These are phyloP conservation scores for Albugo candida DNA, from an alignment of 352 stramenopile genomes.

Conservation along the genomic window DNA sequence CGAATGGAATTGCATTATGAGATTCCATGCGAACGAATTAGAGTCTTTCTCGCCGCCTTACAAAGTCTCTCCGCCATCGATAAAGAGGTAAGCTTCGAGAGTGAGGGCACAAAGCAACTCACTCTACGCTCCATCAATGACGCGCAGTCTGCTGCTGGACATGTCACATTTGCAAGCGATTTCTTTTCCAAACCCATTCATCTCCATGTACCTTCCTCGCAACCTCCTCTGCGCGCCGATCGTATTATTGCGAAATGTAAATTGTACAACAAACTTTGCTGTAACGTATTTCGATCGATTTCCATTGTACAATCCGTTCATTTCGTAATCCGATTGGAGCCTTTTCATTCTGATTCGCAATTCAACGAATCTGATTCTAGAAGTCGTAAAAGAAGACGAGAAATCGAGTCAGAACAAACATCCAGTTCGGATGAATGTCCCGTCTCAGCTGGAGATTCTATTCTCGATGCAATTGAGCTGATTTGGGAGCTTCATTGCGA, in stretches of 20 bases:
- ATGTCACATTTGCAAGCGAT: slow-evolving; percentile 34
- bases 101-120: slow-evolving; percentile 23
- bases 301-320: slow-evolving; percentile 66
- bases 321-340: slow-evolving; percentile 19
- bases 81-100: slow-evolving; percentile 63
- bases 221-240: not conserved
- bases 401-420: slow-evolving; percentile 18
- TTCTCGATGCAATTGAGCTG: slow-evolving; percentile 12
- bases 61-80: slow-evolving; percentile 59
- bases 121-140: slow-evolving; percentile 65
- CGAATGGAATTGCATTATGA: slow-evolving; percentile 53
- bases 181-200: slow-evolving; percentile 29
- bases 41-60: slow-evolving; percentile 54
- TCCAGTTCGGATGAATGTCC: too few relatives aligned
- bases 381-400: slow-evolving; percentile 26
- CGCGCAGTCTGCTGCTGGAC: slow-evolving; percentile 52
- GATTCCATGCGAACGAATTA: slow-evolving; percentile 50
- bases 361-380: slow-evolving; percentile 6
- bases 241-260: slow-evolving; percentile 49
- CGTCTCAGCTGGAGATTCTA: too few relatives aligned
- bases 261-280: slow-evolving; percentile 54
- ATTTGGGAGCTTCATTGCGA: slow-evolving; percentile 51
- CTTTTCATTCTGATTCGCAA: slow-evolving; percentile 1
- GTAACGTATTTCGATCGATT: slow-evolving; percentile 63
- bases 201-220: slow-evolving; percentile 3